phyloP scores from a whole-genome alignment of 179 eudicot species.

The Drosera spatulata region DNA sequence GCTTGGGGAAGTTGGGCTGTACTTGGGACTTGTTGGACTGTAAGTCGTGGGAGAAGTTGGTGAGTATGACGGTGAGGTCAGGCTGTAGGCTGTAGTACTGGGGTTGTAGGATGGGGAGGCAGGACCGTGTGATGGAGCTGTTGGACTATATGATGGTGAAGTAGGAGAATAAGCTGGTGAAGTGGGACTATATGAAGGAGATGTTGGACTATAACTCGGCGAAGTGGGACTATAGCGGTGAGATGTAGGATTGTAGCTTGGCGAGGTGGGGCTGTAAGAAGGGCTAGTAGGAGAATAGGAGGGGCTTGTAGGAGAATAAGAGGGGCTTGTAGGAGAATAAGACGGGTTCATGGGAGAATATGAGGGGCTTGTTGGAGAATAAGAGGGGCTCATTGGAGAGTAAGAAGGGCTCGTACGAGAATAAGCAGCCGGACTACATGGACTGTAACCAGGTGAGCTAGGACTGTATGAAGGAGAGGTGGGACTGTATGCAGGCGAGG shows the following conservation, averaged over 20 bases:
- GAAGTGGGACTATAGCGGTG: constrained; percentile 90
- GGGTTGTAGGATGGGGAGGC: constrained; percentile 6
- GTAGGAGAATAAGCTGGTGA: constrained; percentile 86
- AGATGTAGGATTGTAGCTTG: constrained; percentile 77
- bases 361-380: constrained; percentile 76
- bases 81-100: constrained; percentile 4
- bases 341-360: constrained; percentile 76
- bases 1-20: constrained; percentile 4
- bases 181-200: constrained; percentile 89
- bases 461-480: constrained; percentile 82
- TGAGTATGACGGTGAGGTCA: constrained; percentile 4
- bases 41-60: constrained; percentile 2
- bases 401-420: constrained; percentile 61
- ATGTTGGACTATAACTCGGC: constrained; percentile 78
- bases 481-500: constrained; percentile 80
- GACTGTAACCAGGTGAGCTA: constrained; percentile 60
- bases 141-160: constrained; percentile 32
- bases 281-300: too few species aligned
- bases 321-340: constrained; percentile 56
- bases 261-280: constrained; percentile 67
- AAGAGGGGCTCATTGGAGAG: constrained; percentile 8
- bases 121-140: constrained; percentile 2
- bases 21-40: constrained; percentile 3
- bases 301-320: too few species aligned
- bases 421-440: constrained; percentile 68